Conservation (phyloP, 1,284 basidiomycete species). For the Mycosarcoma mackinlayi region DNA sequence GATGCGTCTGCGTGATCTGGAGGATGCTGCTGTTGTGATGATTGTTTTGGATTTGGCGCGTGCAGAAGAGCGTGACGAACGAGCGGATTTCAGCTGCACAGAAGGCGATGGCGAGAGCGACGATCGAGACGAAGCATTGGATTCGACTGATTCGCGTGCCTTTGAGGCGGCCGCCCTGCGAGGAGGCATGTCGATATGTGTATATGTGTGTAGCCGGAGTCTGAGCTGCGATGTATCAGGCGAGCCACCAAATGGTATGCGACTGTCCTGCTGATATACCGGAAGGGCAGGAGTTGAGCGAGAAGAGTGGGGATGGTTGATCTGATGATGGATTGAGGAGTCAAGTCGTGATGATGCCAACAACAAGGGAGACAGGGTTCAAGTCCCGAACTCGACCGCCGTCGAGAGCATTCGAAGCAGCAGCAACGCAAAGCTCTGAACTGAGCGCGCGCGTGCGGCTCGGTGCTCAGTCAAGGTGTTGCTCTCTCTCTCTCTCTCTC, state of each 20-base stretch:
- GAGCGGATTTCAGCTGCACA: conserved; percentile 11
- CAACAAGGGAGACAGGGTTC: conserved; percentile 7
- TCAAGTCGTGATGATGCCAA: too few relatives aligned
- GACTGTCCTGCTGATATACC: too few relatives aligned
- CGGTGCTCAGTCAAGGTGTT: conserved; percentile 6
- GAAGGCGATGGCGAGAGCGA: conserved; percentile 22
- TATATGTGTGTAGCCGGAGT: background rate
- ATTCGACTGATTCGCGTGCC: conserved; percentile 42
- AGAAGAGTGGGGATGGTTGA: too few relatives aligned
- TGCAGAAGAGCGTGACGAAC: conserved; percentile 21
- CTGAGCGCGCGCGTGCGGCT: background rate
- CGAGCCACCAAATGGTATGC: too few relatives aligned
- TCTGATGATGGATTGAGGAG: background rate
- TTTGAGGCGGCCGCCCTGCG: conserved; percentile 41
- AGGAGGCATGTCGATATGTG: conserved; percentile 25
- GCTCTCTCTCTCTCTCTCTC: background rate
- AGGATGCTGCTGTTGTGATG: conserved; percentile 14
- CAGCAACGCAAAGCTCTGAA: background rate
- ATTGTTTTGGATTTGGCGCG: conserved; percentile 14
- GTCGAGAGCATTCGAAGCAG: background rate
- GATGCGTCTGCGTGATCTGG: conserved; percentile 38
- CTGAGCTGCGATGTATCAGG: background rate
- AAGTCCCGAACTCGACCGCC: background rate
- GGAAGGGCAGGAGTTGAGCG: background rate
- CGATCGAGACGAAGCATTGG: conserved; percentile 19